A percentile compares a stretch with the other conserved stretches of the same genome.
Conservation (phyloP, 2,329 filamentous ascomycete species). For the Stromatinia cepivora region DNA sequence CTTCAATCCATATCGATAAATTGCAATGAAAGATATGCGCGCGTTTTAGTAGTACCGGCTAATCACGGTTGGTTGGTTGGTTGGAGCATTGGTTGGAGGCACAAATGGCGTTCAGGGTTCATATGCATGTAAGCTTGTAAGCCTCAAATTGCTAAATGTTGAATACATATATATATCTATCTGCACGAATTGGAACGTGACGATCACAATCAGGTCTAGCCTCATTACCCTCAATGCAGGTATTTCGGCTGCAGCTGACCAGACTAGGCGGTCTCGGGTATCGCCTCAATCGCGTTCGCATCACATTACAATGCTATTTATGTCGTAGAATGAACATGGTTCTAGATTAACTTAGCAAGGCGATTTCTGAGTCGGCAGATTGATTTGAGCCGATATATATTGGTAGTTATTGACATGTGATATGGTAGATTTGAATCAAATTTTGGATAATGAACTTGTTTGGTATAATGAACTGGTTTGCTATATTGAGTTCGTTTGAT, state of each 20-base stretch:
- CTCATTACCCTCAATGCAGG: neutral
- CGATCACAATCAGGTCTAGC: neutral
- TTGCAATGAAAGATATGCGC: constrained; percentile 5
- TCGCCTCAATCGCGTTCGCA: constrained; percentile 1
- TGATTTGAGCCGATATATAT: neutral
- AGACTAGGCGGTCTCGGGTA: neutral
- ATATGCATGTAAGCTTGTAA: constrained; percentile 17
- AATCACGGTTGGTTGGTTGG: constrained; percentile 1
- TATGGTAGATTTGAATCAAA: neutral
- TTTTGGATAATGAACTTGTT: neutral
- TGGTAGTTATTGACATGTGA: neutral
- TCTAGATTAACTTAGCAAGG: constrained; percentile 1
- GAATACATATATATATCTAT: neutral
- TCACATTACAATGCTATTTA: neutral
- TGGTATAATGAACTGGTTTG: neutral
- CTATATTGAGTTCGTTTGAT: neutral
- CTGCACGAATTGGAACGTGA: constrained; percentile 10
- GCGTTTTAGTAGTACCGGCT: neutral
- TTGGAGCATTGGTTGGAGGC: constrained; percentile 6
- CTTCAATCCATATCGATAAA: constrained; percentile 1
- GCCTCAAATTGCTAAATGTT: constrained; percentile 11
- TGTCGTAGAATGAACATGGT: neutral
- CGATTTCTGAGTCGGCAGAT: neutral
- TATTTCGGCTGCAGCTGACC: neutral
- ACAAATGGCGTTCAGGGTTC: constrained; percentile 9